Evolutionary conservation across 2,329 filamentous ascomycete species (phyloP), one percentile per base, ranked within the genome.

Genomic region (Ploettnerulaceae sp.): DNA sequence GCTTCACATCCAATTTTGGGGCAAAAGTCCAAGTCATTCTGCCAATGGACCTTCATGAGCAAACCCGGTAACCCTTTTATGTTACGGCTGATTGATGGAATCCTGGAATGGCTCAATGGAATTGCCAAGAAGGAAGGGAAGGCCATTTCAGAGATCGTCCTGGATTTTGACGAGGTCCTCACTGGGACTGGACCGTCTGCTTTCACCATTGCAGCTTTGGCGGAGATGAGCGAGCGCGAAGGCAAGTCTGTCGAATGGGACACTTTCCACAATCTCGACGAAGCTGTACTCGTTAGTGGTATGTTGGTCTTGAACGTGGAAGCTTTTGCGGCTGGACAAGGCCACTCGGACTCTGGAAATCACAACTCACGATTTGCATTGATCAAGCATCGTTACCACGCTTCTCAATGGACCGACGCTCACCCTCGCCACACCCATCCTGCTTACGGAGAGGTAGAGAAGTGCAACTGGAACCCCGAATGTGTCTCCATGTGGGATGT

Each of bases 301-400:
- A 74, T 86, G 1, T 69, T 87, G 0, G 81, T 86, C 0, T 72
- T 86, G 11, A 81, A 81, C 2, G 81, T 86, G 4, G 82, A 86
- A 64, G 82, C 82, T 0, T 86, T 86, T 55, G 83, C 82, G 11
- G 83, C 82, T 0, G 82, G 82, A 9, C 82, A 86, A 62, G 83
- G 83, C 9, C 83, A 87, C 63, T 86, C 82, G 0, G 77, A 86
- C 60, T 84, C 81, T 0, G 82, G 82, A 11, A 86, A 82, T 57
- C 83, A 86, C 63, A 74, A 82, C 41, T 73, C 81, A 1, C 71
- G 80, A 40, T 73, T 74, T 15, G 83, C 84, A 1, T 69, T 87
- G 1, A 82, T 87, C 18, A 84, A 81, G 63, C 84, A 88, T 61
- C 82, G 86, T 63, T 88, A 86, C 58, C 84, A 87, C 62, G 84